Base-by-base conservation (phyloP, 345 rosid species). In the Heritiera littoralis region DNA sequence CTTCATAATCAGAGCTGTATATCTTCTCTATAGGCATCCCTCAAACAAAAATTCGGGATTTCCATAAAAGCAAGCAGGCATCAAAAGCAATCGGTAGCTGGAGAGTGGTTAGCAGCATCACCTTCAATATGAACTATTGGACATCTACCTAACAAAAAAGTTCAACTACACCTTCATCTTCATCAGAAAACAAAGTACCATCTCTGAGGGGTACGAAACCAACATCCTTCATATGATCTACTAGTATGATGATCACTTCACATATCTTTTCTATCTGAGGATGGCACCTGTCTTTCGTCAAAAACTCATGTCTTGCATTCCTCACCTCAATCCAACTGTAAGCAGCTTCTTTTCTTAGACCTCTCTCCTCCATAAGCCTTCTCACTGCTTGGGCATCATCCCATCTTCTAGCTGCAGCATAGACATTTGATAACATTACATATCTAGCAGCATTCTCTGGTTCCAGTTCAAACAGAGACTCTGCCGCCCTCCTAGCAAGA, bases 261-360 rank as follows among this genome's bases (percentile, higher is more conserved):
- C 60, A 32, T 59, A 85, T 65, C 38, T 85, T 78, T 61, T 83
- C 81, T 5, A 78, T 69, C 68, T 72, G 82, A 75, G 56, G 10
- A 60, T 85, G 91, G 59, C 45, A 69, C 70, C 64, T 67, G 55
- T 76, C 91, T 82, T 83, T 85, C 6, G 80, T 83, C 14, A 72
- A 79, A 81, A 88, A 87, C 67, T 85, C 83, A 72, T 85, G 84
- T 35, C 79, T 78, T 61, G 18, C 80, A 84, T 82, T 85, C 78
- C 84, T 83, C 63, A 85, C 80, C 84, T 86, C 88, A 72, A 86
- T 82, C 88, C 87, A 86, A 80, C 89, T 86, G 58, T 52, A 81
- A 6, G 83, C 89, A 28, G 65, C 78, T 48, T 88, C 87, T 78
- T 86, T 88, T 45, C 9, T 81, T 55, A 88, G 77, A 23, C 77